Base-by-base conservation (phyloP, 495 filamentous ascomycete genomes). In the Lepidopterella palustris region DNA sequence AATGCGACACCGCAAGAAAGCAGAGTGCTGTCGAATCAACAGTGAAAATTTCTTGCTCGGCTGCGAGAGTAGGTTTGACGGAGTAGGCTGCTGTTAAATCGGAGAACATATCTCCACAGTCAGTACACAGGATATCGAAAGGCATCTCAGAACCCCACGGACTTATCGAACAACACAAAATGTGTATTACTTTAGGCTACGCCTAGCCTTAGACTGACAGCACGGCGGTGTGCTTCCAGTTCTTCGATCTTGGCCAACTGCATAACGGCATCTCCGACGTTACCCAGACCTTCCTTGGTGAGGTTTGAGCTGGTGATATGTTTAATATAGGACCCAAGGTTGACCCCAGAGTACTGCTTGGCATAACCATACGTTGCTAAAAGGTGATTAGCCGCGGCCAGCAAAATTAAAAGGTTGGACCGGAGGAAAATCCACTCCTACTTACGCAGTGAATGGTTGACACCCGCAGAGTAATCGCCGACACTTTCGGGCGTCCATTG, bases 321-420 rank as follows among this genome's bases (percentile, higher is more conserved):
- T 77, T 98, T 98, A 62, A 95, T 79, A 76, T 95, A 98, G 0
- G 90, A 95, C 4, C 82, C 90, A 1, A 98, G 83, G 71, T 96
- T 98, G 61, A 98, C 93, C 40, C 93, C 93, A 3, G 91, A 96
- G 75, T 98, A 98, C 68, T 98, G 93, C 73, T 92, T 95, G 47
- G 93, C 93, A 64, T 95, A 98, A 35, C 93, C 93, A 68, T 96
- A 97, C 20, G 93, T 98, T 61, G 93, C 91, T 96, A 58, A 5
- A 63, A 51, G 6, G 13, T 21, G 27, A 24, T 52, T 53, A 8
- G 24, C 5, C 23, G 49, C 18, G 24, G 21, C 52, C 25, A n/a
- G 4, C n/a, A 23, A 35, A 26, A 25, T 11, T 11, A 31, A 39
- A 32, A 31, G 47, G 5, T 21, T 18, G 0, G n/a, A 21, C 20